Evolutionary conservation across 73 alveolate species (phyloP).

Genomic region (Blepharisma japonicum): DNA sequence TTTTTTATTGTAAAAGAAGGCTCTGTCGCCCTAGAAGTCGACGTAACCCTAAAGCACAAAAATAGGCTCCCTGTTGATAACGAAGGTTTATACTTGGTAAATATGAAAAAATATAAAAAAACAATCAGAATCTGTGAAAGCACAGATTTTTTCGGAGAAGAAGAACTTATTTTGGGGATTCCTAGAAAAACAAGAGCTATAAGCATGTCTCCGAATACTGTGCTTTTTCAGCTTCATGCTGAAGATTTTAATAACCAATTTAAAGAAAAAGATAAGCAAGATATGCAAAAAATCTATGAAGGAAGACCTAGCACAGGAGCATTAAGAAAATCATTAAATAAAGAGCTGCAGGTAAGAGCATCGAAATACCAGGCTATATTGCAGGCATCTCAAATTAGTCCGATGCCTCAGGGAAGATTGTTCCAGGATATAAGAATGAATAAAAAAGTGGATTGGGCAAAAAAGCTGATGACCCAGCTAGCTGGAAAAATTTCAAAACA

Average conservation of each 20-base stretch:
- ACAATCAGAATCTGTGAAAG: neutral
- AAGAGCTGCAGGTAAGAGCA: neutral
- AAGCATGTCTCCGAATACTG: neutral
- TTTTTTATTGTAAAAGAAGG: neutral
- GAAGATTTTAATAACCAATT: neutral
- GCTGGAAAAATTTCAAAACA: neutral
- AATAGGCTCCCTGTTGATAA: neutral
- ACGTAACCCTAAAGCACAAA: neutral
- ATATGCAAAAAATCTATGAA: neutral
- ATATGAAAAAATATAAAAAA: neutral
- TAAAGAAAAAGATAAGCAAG: neutral
- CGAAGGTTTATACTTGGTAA: neutral
- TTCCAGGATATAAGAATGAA: neutral
- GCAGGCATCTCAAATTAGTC: neutral
- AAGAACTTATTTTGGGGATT: neutral
- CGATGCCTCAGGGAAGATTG: neutral
- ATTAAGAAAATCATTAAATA: neutral
- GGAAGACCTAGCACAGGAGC: neutral
- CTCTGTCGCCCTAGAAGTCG: neutral
- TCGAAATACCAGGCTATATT: neutral
- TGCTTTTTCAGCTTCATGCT: neutral
- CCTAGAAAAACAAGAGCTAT: neutral
- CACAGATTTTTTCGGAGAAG: conserved; percentile 10
- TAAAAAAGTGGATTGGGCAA: neutral
- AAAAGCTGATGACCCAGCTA: neutral